Conservation (phyloP, 441 rosid species). For the Omphalea diandra region DNA sequence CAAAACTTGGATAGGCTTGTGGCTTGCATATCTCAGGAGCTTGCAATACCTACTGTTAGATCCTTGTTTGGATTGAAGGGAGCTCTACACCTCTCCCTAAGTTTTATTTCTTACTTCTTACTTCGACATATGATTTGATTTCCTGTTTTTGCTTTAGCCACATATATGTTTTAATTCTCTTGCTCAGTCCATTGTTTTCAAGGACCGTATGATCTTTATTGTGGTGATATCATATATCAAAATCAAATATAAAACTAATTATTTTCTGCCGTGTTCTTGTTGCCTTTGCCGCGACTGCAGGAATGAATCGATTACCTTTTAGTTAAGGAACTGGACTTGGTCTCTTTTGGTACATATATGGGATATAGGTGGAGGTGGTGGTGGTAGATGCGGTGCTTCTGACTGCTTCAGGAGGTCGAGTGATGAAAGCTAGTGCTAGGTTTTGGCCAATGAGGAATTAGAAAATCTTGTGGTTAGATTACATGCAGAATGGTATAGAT, state of each 20-base stretch:
- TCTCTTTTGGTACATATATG: neutral
- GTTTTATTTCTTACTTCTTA: neutral
- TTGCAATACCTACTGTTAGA: constrained; percentile 33
- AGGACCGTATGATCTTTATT: neutral
- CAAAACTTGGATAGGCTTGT: constrained; percentile 31
- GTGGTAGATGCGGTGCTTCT: neutral
- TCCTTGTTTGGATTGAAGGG: constrained; percentile 84
- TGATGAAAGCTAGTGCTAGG: neutral
- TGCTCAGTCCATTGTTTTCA: too few relatives aligned
- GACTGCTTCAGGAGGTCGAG: neutral
- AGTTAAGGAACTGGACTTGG: neutral
- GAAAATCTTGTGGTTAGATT: constrained; percentile 8
- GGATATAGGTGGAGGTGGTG: neutral
- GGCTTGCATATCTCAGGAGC: constrained; percentile 80
- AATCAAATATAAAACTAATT: neutral
- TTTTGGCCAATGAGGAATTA: neutral
- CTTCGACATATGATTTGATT: neutral
- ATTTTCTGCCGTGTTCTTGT: neutral
- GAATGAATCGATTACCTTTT: neutral
- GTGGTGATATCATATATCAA: neutral
- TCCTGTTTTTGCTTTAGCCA: neutral
- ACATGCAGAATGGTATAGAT: neutral
- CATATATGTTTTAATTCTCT: neutral
- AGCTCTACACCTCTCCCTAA: constrained; percentile 45
- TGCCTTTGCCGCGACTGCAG: neutral